Evolutionary conservation across 306 rosid genomes (phyloP).

Genomic region (Canavalia ensiformis): DNA sequence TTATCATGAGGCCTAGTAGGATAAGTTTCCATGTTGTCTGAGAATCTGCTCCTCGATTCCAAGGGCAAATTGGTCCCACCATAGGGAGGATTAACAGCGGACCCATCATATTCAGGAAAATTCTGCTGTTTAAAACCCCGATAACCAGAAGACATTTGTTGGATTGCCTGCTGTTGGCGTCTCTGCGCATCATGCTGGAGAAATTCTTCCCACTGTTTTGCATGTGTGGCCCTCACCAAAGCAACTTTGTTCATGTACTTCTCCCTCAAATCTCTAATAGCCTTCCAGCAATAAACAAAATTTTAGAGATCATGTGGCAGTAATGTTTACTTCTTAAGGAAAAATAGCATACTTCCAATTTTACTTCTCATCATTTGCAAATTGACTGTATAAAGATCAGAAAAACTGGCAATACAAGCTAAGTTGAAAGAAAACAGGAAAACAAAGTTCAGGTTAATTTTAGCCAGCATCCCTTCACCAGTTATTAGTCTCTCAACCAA

Average conservation of each 20-base stretch:
- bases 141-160: slow-evolving; percentile 73
- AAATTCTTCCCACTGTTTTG: slow-evolving; percentile 92
- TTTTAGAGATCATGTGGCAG: slow-evolving; percentile 23
- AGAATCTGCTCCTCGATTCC: slow-evolving; percentile 83
- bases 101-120: slow-evolving; percentile 74
- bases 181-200: slow-evolving; percentile 82
- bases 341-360: slow-evolving; percentile 26
- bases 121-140: slow-evolving; percentile 77
- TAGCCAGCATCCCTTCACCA: slow-evolving; percentile 17
- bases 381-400: background rate
- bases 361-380: slow-evolving; percentile 34
- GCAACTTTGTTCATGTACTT: slow-evolving; percentile 82
- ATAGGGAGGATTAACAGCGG: slow-evolving; percentile 68
- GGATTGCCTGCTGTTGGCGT: slow-evolving; percentile 79
- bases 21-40: slow-evolving; percentile 69
- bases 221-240: slow-evolving; percentile 69
- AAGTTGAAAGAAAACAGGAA: slow-evolving; percentile 4
- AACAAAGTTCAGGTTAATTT: slow-evolving; percentile 12
- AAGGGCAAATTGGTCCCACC: slow-evolving; percentile 66
- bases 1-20: slow-evolving; percentile 77
- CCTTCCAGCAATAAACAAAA: slow-evolving; percentile 58
- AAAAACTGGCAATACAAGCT: slow-evolving; percentile 29
- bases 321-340: background rate
- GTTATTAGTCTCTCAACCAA: slow-evolving; percentile 31
- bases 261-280: slow-evolving; percentile 86